Percentiles rank a stretch among this genome's conserved stretches.
Evolutionary conservation across 2,329 filamentous ascomycete species (phyloP).

Genomic region (Diplodia intermedia): DNA sequence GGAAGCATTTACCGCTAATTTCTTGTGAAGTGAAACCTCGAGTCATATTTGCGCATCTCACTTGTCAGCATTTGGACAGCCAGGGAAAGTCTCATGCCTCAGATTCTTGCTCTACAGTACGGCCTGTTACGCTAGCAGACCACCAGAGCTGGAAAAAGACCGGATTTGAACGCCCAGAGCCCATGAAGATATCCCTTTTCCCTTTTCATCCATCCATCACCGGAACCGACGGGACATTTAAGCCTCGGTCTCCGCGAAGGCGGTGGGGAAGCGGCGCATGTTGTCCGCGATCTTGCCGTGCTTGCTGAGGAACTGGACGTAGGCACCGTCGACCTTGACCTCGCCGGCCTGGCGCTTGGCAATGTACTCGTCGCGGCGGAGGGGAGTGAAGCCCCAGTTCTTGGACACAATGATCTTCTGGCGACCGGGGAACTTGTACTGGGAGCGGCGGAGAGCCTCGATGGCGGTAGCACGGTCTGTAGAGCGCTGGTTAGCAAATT

Average conservation of each 20-base stretch:
- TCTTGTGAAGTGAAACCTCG: too few species aligned
- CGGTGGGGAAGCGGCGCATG: constrained; percentile 93
- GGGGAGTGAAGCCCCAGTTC: constrained; percentile 99
- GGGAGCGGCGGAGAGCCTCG: constrained; percentile 97
- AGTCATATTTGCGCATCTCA: neutral
- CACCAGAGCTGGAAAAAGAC: constrained; percentile 21
- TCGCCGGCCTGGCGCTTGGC: constrained; percentile 91
- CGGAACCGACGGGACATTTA: constrained; percentile 36
- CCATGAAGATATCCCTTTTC: constrained; percentile 31
- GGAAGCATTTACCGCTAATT: too few species aligned
- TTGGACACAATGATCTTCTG: constrained; percentile 99
- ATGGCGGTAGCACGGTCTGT: constrained; percentile 83
- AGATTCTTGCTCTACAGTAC: constrained; percentile 32
- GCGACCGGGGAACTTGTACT: constrained; percentile 99
- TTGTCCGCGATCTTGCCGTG: constrained; percentile 85
- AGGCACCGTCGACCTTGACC: constrained; percentile 97
- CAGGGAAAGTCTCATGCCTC: constrained; percentile 32
- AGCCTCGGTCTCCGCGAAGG: constrained; percentile 65
- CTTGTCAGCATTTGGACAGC: constrained; percentile 6
- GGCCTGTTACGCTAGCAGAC: constrained; percentile 31
- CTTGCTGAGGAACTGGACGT: constrained; percentile 98
- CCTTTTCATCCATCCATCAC: constrained; percentile 21
- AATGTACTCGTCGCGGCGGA: constrained; percentile 96
- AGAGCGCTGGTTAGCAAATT: neutral
- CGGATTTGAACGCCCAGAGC: constrained; percentile 30